Base-by-base conservation (phyloP, 108 stramenopile genomes). In the Mediolabrus comicus region DNA sequence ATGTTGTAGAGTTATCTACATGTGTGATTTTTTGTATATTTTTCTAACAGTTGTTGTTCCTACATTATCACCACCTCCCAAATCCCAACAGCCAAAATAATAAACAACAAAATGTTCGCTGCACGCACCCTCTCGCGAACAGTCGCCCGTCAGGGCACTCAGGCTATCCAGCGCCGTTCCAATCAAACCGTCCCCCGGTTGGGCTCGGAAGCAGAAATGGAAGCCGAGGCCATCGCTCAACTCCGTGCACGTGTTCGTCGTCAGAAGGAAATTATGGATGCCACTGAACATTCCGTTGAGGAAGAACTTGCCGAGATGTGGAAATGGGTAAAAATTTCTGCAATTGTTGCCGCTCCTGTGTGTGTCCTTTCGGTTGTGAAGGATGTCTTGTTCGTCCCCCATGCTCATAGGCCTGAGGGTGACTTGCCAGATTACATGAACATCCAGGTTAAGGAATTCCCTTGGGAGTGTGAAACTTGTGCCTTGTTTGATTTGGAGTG, bases 401-500 rank as follows among this genome's bases (percentile, higher is more conserved):
- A 90, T 57, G 59, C 67, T 26, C 89, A 90, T 59, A 83, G 87
- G 36, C 72, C 67, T 10, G 65, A 87, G 31, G 90, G 85, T 28
- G 75, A 83, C 19, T 14, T 86, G 31, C 94, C 94, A 11, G 94
- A 92, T 56, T 95, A 96, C 84, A 95, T 96, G 96, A 64, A 72
- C 27, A 92, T 96, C 74, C 94, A 96, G 62, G 82, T 64, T 64
- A 98, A 96, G 87, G 94, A 94, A 35, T 95, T 87, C 71, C 95
- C 97, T n/a, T 98, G 97, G 97, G 91, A 89, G 51, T 98, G 97
- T 62, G 88, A 90, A 30, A 87, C 92, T 35, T 98, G 97, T 68
- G 85, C 83, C 32, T 61, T 96, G 58, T 93, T 96, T 38, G 94
- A 98, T 82, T 53, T 71, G 62, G 80, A 81, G 25, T 98, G 97